Percentiles rank a stretch among this genome's conserved stretches.
phyloP scores from a whole-genome alignment of 768 basidiomycete species.

The Daedaleopsis nitida region DNA sequence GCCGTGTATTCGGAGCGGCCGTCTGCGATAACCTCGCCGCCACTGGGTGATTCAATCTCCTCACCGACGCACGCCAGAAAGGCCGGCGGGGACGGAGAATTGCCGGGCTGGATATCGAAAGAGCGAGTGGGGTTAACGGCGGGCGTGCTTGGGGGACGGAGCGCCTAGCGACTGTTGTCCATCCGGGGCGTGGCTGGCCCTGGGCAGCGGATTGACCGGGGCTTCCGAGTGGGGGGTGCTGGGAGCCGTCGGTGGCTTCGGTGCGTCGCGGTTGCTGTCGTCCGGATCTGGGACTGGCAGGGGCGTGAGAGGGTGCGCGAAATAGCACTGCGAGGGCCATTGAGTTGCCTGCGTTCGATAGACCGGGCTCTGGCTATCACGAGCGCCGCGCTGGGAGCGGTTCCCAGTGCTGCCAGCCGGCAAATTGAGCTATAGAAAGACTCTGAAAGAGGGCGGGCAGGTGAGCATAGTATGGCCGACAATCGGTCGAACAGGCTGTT shows the following conservation, averaged over 20 bases:
- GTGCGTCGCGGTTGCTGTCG: neutral
- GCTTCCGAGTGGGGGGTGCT: neutral
- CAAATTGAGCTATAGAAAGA: conserved; percentile 14
- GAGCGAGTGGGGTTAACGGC: neutral
- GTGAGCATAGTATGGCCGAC: conserved; percentile 10
- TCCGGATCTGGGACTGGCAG: no score
- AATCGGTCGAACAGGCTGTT: conserved; percentile 3
- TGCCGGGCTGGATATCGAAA: neutral
- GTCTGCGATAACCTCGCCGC: no score
- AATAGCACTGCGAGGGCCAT: conserved; percentile 6
- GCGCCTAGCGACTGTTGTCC: neutral
- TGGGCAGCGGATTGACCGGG: neutral
- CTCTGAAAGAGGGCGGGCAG: conserved; percentile 10
- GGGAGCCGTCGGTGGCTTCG: conserved; percentile 10
- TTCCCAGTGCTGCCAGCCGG: conserved; percentile 21
- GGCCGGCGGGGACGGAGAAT: neutral
- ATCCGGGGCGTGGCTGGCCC: neutral
- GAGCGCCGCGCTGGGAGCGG: conserved; percentile 16
- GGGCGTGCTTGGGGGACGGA: neutral
- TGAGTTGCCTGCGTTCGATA: conserved; percentile 7
- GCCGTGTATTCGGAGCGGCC: no score
- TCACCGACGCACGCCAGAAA: neutral
- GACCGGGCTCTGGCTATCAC: conserved; percentile 10
- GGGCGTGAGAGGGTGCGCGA: neutral
- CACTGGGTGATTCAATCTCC: conserved; percentile 3